phyloP scores from a whole-genome alignment of 768 basidiomycete genomes.

The Floccularia luteovirens region DNA sequence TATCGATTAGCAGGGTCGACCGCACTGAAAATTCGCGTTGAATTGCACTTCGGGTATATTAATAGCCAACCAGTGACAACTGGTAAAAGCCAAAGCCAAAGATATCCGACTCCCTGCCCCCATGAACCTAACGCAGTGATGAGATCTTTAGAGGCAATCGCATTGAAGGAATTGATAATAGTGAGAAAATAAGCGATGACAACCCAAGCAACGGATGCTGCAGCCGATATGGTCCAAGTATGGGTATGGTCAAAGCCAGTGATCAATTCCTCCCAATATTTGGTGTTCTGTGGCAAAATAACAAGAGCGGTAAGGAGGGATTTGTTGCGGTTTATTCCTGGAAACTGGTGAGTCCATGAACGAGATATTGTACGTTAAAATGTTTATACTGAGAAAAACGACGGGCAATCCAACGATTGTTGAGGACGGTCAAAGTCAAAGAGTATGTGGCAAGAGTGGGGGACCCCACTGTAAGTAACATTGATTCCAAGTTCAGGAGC shows the following conservation, averaged over 20 bases:
- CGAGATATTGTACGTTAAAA: too few relatives aligned
- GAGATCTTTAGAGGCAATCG: slow-evolving; percentile 10
- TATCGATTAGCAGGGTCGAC: slow-evolving; percentile 20
- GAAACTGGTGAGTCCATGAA: slow-evolving; percentile 22
- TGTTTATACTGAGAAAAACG: too few relatives aligned
- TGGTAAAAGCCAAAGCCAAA: slow-evolving; percentile 38
- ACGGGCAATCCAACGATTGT: too few relatives aligned
- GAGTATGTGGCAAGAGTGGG: too few relatives aligned
- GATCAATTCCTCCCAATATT: slow-evolving; percentile 26
- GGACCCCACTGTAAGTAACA: too few relatives aligned
- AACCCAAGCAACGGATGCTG: slow-evolving; percentile 30
- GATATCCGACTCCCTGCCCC: slow-evolving; percentile 31
- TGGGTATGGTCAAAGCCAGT: slow-evolving; percentile 24
- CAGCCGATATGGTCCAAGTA: slow-evolving; percentile 31
- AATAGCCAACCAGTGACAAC: slow-evolving; percentile 35
- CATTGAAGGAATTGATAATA: slow-evolving; percentile 20
- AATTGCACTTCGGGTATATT: slow-evolving; percentile 33
- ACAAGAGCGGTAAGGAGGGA: slow-evolving; percentile 22
- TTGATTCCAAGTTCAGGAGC: too few relatives aligned
- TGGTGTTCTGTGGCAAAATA: slow-evolving; percentile 25
- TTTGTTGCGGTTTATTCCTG: slow-evolving; percentile 27
- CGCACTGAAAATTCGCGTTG: slow-evolving; percentile 18
- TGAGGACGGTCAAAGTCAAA: too few relatives aligned
- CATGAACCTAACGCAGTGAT: slow-evolving; percentile 17
- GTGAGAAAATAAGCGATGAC: slow-evolving; percentile 29